Base-by-base conservation (phyloP, 768 basidiomycete genomes). In the Gloeophyllum trabeum region DNA sequence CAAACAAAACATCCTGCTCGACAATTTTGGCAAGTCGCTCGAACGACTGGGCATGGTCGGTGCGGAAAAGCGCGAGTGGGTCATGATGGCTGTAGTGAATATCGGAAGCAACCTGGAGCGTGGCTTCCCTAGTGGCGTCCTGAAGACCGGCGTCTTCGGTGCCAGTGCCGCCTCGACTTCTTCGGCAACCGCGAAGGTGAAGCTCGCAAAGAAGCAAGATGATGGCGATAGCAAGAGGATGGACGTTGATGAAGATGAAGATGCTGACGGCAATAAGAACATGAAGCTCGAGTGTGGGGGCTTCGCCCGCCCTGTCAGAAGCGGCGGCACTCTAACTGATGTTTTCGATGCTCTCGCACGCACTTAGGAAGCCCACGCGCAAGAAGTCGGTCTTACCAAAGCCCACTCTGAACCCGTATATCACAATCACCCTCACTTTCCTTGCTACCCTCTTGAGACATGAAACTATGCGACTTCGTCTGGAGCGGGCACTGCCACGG, bases 41-140 rank as follows among this genome's bases (percentile, higher is more conserved):
- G 92, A 94, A 58, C 80, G 87, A 30, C 72, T 94, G 2, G 71
- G 79, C 40, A 81, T 92, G 44, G 88, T 93, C 46, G 78, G 75
- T 6, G 81, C 77, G 0, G 76, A 85, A 49, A 82, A 81, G 55
- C 77, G 81, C 22, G 89, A 94, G 43, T 99, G 96, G 96, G 81
- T 89, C 51, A 91, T 93, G 84, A 94, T 98, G 89, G 94, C 78
- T 0, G 65, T 84, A 36, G 68, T 89, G 50, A 94, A 94, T 57
- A 69, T 97, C 24, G 70, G 76, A 3, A 75, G 85, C 0, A 60
- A 96, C 6, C 65, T 97, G 52, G 92, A 98, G 60, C 98, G 92
- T 51, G 94, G 96, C 24, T 70, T 77, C 21, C 69, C 79, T 2
- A 71, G 69, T 4, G 80, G 89, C 3, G 62, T 88, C 4, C 61